Base-by-base conservation (phyloP, 495 filamentous ascomycete species). In the Penicillium dipodomyicola region DNA sequence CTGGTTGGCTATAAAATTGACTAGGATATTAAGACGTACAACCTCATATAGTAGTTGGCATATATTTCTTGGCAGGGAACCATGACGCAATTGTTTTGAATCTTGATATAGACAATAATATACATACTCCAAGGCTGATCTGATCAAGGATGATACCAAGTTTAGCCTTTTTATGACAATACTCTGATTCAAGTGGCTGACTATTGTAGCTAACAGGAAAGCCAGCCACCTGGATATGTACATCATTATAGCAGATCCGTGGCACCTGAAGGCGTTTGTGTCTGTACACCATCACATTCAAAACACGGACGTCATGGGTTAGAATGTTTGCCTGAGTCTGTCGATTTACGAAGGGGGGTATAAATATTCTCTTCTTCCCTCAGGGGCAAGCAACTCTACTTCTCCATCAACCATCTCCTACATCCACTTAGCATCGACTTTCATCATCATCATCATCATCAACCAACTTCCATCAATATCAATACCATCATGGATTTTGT, bases 401-500 rank as follows among this genome's bases (percentile, higher is more conserved):
- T 20, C 52, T 39, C 33, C 32, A 30, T 5, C 23, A 29, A 12
- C 23, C 15, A 9, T 32, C 15, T 15, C 20, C n/a, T 5, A 39
- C n/a, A 39, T n/a, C 7, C 14, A 17, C 14, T 22, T 43, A 11
- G 11, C 6, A 45, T 17, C 41, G 11, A 17, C 42, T 23, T 54
- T 19, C 4, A 52, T 35, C 25, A 53, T n/a, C 6, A n/a, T 19
- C 4, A 52, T 35, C 25, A 53, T n/a, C 6, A n/a, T 37, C 35
- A 20, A 25, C 27, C 29, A 11, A 27, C 32, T 23, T 47, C 15
- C 9, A 53, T 45, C 19, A 54, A 35, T 30, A 22, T 20, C 29
- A 12, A 22, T 19, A 39, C 7, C 39, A 50, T 23, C 7, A 62
- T 62, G 59, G 37, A 57, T 25, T 42, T 58, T 20, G 17, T 58